Evolutionary conservation across 2,329 filamentous ascomycete genomes (phyloP).

Genomic region (Ophiostoma sp.): DNA sequence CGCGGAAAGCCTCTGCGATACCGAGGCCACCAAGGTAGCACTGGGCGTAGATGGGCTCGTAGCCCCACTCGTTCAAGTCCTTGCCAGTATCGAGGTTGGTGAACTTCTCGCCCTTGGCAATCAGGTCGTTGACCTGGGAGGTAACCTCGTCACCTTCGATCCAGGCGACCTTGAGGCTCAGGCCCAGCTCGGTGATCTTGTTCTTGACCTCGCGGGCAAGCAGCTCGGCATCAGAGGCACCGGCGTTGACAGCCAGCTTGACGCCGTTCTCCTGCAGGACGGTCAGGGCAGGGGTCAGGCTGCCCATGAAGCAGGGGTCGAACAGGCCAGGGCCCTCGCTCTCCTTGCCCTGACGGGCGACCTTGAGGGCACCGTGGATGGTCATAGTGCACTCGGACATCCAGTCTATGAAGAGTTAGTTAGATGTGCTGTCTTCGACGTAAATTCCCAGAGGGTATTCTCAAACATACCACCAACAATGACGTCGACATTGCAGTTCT

Average conservation of each 20-base stretch:
- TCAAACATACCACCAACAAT: constrained; percentile 33
- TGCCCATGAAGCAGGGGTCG: constrained; percentile 38
- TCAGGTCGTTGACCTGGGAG: constrained; percentile 27
- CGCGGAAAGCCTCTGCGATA: constrained; percentile 39
- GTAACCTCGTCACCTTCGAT: constrained; percentile 38
- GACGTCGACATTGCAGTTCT: constrained; percentile 40
- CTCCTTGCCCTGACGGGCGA: constrained; percentile 31
- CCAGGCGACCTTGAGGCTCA: constrained; percentile 38
- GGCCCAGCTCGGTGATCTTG: constrained; percentile 31
- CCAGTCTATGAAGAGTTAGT: constrained; percentile 31
- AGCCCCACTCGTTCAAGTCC: constrained; percentile 27
- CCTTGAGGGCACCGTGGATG: constrained; percentile 36
- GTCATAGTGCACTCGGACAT: constrained; percentile 40
- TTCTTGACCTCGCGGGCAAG: constrained; percentile 28
- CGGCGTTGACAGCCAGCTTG: constrained; percentile 39
- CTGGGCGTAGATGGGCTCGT: constrained; percentile 27
- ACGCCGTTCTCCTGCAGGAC: constrained; percentile 34
- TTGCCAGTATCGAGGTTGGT: constrained; percentile 28
- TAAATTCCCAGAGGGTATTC: background rate
- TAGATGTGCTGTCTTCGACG: background rate
- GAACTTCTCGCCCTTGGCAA: constrained; percentile 29
- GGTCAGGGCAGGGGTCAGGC: constrained; percentile 35
- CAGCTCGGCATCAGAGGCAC: constrained; percentile 35
- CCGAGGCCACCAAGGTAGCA: constrained; percentile 47
- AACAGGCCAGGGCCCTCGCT: constrained; percentile 32